Base-by-base conservation (phyloP, 495 filamentous ascomycete genomes). In the Rhypophila decipiens region DNA sequence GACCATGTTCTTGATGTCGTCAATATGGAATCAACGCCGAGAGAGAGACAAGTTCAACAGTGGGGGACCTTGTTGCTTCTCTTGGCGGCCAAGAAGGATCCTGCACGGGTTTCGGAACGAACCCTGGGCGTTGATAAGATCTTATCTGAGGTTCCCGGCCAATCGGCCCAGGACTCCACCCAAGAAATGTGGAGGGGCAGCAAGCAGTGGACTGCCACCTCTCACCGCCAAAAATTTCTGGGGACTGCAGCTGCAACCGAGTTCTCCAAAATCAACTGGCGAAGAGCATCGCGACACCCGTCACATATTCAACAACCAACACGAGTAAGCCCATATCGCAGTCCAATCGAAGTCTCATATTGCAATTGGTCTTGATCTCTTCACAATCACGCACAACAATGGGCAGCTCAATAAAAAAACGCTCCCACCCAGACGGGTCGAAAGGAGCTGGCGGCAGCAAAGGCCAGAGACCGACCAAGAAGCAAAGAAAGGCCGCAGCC, bases 381-480 rank as follows among this genome's bases (percentile, higher is more conserved):
- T n/a, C n/a, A 36, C 35, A 54, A 47, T 47, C 31, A 34, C 27
- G 52, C 57, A 62, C 22, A 46, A 69, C 60, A 60, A 57, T 60
- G 22, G 62, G 57, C 42, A 23, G 51, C 53, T 45, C 50, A 48
- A 38, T 50, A 20, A 62, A 60, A 34, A 67, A 65, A 53, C 59
- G 61, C 15, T 42, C 54, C 12, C 56, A 59, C 44, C 72, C 77
- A 34, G 74, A 83, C 22, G 73, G 70, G 47, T 70, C 77, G 37
- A 77, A 77, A 53, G 71, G 73, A 38, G 78, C 76, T 57, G 63
- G 41, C 66, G 13, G 27, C 27, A 13, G 63, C 68, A 27, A 69
- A n/a, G n/a, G n/a, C n/a, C n/a, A n/a, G n/a, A n/a, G 75, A 18
- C 81, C 83, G 3, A 66, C 69, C 31, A 87, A 85, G 66, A 88